Evolutionary conservation across 1,139 yeast genomes (phyloP), one percentile per base, ranked within the genome.

Genomic region (Zygoascus meyerae): DNA sequence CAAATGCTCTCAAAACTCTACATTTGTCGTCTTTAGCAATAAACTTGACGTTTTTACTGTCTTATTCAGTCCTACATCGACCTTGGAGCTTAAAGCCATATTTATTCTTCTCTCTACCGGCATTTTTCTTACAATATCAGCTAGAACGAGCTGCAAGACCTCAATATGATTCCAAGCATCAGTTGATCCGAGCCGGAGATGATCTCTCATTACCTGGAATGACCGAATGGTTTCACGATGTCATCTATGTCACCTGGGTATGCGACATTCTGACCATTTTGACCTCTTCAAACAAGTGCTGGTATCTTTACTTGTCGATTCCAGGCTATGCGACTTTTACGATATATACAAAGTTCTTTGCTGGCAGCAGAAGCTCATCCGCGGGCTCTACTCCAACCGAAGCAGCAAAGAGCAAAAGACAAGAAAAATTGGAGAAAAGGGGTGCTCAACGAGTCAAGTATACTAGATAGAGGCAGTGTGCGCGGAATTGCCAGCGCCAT

Each of bases 221-320:
- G 39, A 82, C 81, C 16, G 95, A 86, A 63, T 85, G 83, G 68
- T 67, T 85, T 67, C 83, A 83, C 60, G 95, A 86, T 61, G 66
- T 85, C 17, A 71, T 86, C 48, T 86, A 86, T 60, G 65, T 84
- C 46, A 85, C 95, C 1, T 74, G 86, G 74, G 58, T 75, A 12
- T 70, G 82, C 52, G 81, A 80, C 55, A 47, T 82, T 0, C 65
- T 83, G 45, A 75, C 80, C 66, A 61, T 79, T 11, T 16, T 79
- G 0, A 63, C 78, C 36, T 86, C 87, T 6, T 62, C 77, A 28
- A 78, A 77, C 62, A 73, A 74, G 56, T 77, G 80, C 8, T 86
- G 87, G 87, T 76, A 74, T 64, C 52, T 81, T 26, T 76, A 73
- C 56, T 48, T 68, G 9, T 39, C 48, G 15, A 64, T 77, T 26